A percentile compares a stretch with the other conserved stretches of the same genome.
phyloP scores from a whole-genome alignment of 352 stramenopile genomes.

The Phytophthora hibernalis region DNA sequence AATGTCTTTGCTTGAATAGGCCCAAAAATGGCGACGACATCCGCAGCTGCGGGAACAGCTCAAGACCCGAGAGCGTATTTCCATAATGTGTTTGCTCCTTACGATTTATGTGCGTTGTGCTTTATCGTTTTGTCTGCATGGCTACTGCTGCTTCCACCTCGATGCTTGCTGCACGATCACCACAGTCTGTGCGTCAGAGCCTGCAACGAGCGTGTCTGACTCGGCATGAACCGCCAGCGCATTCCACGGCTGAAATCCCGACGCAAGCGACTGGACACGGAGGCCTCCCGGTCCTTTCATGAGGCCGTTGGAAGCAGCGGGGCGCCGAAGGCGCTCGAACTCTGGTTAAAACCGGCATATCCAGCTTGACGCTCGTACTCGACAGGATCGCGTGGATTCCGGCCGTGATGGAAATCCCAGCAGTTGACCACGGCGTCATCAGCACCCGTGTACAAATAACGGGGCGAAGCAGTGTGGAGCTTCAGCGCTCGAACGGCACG shows the following conservation, averaged over 20 bases:
- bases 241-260: constrained; percentile 68
- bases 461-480: constrained; percentile 68
- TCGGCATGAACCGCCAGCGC: constrained; percentile 70
- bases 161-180: constrained; percentile 71
- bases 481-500: constrained; percentile 70
- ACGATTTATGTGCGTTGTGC: constrained; percentile 9
- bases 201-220: constrained; percentile 76
- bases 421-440: constrained; percentile 70
- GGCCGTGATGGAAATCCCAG: constrained; percentile 80
- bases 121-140: constrained; percentile 19
- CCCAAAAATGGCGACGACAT: not conserved
- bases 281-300: constrained; percentile 32
- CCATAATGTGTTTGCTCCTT: constrained; percentile 6
- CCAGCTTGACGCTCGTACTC: constrained; percentile 59
- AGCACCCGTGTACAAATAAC: constrained; percentile 68
- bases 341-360: constrained; percentile 18
- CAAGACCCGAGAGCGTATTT: not conserved
- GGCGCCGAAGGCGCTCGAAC: constrained; percentile 6
- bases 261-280: constrained; percentile 47
- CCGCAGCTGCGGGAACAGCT: not conserved
- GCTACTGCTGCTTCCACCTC: constrained; percentile 40
- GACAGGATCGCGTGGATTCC: constrained; percentile 50
- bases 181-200: constrained; percentile 80
- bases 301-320: constrained; percentile 20
- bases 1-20: constrained; percentile 3